Evolutionary conservation across 2,329 filamentous ascomycete genomes (phyloP).

Genomic region (Bipolaris oryzae): DNA sequence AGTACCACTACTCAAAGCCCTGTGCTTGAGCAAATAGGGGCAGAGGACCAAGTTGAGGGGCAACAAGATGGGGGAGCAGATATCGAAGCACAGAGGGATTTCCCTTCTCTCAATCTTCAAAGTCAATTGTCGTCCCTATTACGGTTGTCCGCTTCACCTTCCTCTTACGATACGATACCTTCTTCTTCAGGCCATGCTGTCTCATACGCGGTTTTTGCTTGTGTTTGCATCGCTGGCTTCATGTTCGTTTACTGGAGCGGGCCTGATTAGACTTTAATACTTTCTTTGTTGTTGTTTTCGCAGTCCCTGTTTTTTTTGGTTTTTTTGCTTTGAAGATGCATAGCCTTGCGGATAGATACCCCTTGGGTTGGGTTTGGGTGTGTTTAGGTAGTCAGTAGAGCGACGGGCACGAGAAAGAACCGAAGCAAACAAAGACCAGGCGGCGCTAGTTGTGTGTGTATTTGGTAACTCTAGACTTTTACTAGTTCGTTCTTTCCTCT

Average conservation of each 20-base stretch:
- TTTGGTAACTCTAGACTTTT: slow-evolving; percentile 7
- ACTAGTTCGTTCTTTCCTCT: background rate
- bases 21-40: slow-evolving; percentile 6
- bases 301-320: background rate
- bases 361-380: slow-evolving; percentile 10
- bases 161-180: background rate
- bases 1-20: background rate
- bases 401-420: background rate
- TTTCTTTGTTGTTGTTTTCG: background rate
- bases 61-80: slow-evolving; percentile 6
- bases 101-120: background rate
- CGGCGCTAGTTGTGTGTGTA: background rate
- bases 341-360: slow-evolving; percentile 21
- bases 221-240: slow-evolving; percentile 2
- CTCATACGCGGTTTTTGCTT: slow-evolving; percentile 1
- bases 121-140: background rate
- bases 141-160: background rate
- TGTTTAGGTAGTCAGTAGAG: slow-evolving; percentile 1
- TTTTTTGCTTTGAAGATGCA: slow-evolving; percentile 11
- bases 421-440: slow-evolving; percentile 1
- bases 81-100: slow-evolving; percentile 5
- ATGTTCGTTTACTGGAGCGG: slow-evolving; percentile 10
- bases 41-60: background rate
- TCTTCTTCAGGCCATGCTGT: background rate
- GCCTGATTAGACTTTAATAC: slow-evolving; percentile 5